Evolutionary conservation across 2,329 filamentous ascomycete species (phyloP).

Genomic region (Gyromitra esculenta): DNA sequence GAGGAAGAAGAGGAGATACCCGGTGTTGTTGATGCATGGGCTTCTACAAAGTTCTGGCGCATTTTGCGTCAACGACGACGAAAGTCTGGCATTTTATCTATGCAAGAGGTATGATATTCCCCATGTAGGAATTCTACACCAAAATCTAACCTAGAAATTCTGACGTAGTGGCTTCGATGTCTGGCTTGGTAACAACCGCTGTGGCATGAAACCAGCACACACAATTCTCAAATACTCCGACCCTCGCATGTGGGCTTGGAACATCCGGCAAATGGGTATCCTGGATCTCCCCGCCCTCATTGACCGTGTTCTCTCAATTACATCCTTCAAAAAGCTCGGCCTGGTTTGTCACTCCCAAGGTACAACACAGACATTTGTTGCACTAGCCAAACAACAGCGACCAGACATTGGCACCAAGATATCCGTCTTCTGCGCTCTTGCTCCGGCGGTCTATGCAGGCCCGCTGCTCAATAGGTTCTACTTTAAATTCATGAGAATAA

Average conservation of each 20-base stretch:
- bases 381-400: slow-evolving; percentile 86
- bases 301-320: slow-evolving; percentile 81
- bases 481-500: slow-evolving; percentile 88
- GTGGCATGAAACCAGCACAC: slow-evolving; percentile 83
- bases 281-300: slow-evolving; percentile 85
- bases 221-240: slow-evolving; percentile 75
- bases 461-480: slow-evolving; percentile 86
- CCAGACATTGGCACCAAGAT: slow-evolving; percentile 84
- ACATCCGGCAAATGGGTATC: slow-evolving; percentile 91
- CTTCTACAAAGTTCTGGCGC: slow-evolving; percentile 87
- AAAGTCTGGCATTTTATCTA: slow-evolving; percentile 88
- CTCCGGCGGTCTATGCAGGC: slow-evolving; percentile 89
- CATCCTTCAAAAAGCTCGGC: slow-evolving; percentile 82
- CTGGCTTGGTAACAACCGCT: slow-evolving; percentile 94
- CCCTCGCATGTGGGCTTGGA: slow-evolving; percentile 96
- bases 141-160: slow-evolving; percentile 19
- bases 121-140: background rate
- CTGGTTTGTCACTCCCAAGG: slow-evolving; percentile 90
- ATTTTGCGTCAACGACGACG: slow-evolving; percentile 89
- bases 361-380: slow-evolving; percentile 86
- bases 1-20: slow-evolving; percentile 74
- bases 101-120: slow-evolving; percentile 70
- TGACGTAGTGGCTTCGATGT: slow-evolving; percentile 79
- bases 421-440: slow-evolving; percentile 88
- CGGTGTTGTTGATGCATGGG: slow-evolving; percentile 86